Base-by-base conservation (phyloP, 1,284 basidiomycete species). In the Ganoderma multipileum region DNA sequence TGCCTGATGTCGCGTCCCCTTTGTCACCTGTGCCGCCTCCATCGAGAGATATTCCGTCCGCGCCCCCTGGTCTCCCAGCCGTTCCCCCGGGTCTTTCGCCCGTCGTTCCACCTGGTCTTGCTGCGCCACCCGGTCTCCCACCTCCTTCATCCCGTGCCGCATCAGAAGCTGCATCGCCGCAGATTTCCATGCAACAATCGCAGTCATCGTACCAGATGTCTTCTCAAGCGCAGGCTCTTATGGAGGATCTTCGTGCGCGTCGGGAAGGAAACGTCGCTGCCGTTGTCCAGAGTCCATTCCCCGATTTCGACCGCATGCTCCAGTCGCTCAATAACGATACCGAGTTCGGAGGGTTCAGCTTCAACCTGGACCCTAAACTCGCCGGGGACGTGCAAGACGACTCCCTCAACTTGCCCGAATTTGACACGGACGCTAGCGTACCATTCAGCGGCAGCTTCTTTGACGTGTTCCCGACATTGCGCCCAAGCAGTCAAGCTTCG, bases 131-230 rank as follows among this genome's bases (percentile, higher is more conserved):
- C 5, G 90, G 91, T 14, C 84, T 93, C 62, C 83, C 85, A 41
- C 82, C 82, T 38, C 88, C 85, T 38, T 83, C 82, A 23, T 70
- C 86, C 85, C 61, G 83, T 83, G 33, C 80, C 84, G 57, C 85
- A 85, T 68, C 69, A 0, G 77, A 83, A 23, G 84, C 85, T 60
- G 84, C 83, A n/a, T 85, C 85, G 5, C 86, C 88, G 0, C 87
- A 87, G 70, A 85, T 86, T 55, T 85, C 89, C 33, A 77, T 88
- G 39, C 82, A 88, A 44, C 82, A 86, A 12, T 86, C 85, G 1
- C 87, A 87, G 68, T 87, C 90, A 33, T 87, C 91, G 3, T 97
- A 96, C 79, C 94, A 95, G 77, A 94, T 95, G 82, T 95, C 95
- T 0, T 92, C 85, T 16, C 91, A 93, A 57, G 95, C 94, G 0